Evolutionary conservation across 2,329 filamentous ascomycete species (phyloP), one percentile per base, ranked within the genome.

Genomic region (Tolypocladium tropicale): DNA sequence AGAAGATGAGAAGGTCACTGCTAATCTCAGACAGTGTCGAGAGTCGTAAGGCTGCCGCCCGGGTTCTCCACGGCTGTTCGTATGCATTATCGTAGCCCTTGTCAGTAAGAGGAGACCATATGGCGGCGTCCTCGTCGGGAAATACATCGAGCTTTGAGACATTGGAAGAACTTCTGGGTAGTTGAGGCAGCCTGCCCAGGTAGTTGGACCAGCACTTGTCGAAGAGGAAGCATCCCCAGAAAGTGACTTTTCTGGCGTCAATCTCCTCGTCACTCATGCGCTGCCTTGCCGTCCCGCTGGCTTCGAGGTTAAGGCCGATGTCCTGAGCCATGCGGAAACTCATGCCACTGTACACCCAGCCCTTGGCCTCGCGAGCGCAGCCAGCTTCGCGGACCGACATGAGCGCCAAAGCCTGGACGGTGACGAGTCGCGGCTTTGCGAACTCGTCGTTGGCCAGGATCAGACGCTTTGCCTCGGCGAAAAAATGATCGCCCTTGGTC

Each of bases 161-260:
- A 36, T 87, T 95, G 64, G 90, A 88, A 9, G 89, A 88, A 33
- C 84, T 84, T 46, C 83, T 85, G 0, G 90, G 86, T 12, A 97
- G 76, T 69, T 96, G 93, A 12, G 94, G 93, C 59, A 96, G 78
- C 48, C 94, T 86, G 52, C 94, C 93, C 30, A 97, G 81, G 64
- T 97, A 97, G 69, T 96, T 97, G 53, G 92, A 96, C 92, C 93
- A 97, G 70, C 90, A 95, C 78, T 96, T 97, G 75, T 99, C 94
- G 69, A 97, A 95, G n/a, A 96, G 74, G 70, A 94, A 97, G 69
- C 92, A 96, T 7, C 94, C 94, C 94, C 94, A 97, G 67, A 96
- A 97, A 0, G 94, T 97, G 46, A 97, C 86, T 54, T 89, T 81
- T 41, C 94, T 80, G 3, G 91, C 92, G 72, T 99, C 94, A 41